These are phyloP conservation scores for Apophysomyces variabilis DNA, from an alignment of 371 early-diverging fungal species.

Conservation along the genomic window DNA sequence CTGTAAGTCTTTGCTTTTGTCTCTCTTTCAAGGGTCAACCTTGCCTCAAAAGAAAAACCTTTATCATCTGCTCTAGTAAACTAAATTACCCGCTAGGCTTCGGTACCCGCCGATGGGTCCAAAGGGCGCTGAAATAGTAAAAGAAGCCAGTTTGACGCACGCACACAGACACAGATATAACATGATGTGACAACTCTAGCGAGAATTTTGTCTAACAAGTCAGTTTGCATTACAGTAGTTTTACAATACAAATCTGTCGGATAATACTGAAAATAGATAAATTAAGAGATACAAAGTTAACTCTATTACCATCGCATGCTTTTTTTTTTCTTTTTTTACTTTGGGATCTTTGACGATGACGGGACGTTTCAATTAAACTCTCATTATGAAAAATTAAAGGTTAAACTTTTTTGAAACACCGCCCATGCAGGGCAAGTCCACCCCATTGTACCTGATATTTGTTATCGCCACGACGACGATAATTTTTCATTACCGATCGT, in stretches of 20 bases:
- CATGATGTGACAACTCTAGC: slow-evolving; percentile 5
- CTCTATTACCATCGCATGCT: neutral
- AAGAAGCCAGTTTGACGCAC: neutral
- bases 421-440: neutral
- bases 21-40: neutral
- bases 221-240: no score
- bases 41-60: neutral
- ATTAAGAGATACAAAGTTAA: neutral
- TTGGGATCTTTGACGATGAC: neutral
- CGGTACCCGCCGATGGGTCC: neutral
- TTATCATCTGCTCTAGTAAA: neutral
- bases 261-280: neutral
- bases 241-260: no score
- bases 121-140: neutral
- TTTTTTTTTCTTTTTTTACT: neutral
- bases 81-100: neutral
- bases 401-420: neutral
- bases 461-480: neutral
- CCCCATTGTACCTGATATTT: neutral
- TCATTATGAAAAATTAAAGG: slow-evolving; percentile 1
- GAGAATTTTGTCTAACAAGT: neutral
- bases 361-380: slow-evolving; percentile 7
- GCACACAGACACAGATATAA: neutral
- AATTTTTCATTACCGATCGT: neutral
- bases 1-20: neutral